These are phyloP conservation scores for Letharia columbiana DNA, from an alignment of 495 filamentous ascomycete species.

Conservation along the genomic window DNA sequence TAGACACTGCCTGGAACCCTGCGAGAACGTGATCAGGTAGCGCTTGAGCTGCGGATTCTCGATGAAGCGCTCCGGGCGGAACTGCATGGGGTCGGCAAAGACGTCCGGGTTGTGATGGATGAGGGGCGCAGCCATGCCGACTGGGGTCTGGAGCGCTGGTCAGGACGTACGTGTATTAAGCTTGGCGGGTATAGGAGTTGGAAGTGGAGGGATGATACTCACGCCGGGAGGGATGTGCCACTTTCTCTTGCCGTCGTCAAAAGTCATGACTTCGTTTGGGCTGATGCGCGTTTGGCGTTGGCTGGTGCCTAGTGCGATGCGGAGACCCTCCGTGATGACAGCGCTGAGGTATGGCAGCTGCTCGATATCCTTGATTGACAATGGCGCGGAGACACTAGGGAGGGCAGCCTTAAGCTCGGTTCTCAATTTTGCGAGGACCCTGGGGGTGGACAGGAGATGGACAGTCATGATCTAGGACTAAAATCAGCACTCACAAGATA, in stretches of 20 bases:
- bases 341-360: conserved; percentile 24
- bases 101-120: conserved; percentile 26
- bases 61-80: conserved; percentile 40
- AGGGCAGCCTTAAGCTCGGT: conserved; percentile 26
- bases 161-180: neutral
- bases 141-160: conserved; percentile 26
- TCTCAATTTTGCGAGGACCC: conserved; percentile 24
- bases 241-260: conserved; percentile 10
- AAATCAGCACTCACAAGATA: conserved; percentile 13
- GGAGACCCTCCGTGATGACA: conserved; percentile 31
- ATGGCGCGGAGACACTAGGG: conserved; percentile 20
- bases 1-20: conserved; percentile 33
- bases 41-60: conserved; percentile 23
- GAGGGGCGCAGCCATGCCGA: conserved; percentile 34
- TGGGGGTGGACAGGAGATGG: conserved; percentile 22
- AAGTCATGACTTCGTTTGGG: conserved; percentile 31
- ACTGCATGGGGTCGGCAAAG: conserved; percentile 33
- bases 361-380: conserved; percentile 18
- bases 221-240: conserved; percentile 42
- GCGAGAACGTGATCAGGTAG: conserved; percentile 33
- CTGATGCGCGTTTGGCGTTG: conserved; percentile 25
- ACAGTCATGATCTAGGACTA: conserved; percentile 26
- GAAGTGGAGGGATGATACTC: neutral
- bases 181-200: too few species aligned
- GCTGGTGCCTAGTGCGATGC: conserved; percentile 28